phyloP scores from a whole-genome alignment of 768 basidiomycete species.

The Tremella mesenterica region DNA sequence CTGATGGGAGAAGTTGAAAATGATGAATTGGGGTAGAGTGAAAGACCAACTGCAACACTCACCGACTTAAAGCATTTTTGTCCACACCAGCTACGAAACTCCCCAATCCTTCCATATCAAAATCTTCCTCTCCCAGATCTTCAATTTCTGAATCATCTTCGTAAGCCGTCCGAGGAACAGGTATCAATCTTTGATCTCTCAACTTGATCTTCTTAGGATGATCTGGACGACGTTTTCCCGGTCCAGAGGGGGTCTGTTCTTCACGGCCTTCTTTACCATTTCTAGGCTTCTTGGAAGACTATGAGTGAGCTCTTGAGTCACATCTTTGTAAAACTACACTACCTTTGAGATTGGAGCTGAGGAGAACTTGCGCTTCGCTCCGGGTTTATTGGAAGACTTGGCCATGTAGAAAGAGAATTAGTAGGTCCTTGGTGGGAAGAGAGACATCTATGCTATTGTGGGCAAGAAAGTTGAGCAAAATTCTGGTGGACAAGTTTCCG shows the following conservation, averaged over 20 bases:
- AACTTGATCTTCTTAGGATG: conserved; percentile 42
- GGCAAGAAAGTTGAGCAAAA: no score
- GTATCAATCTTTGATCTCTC: conserved; percentile 40
- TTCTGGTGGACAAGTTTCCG: no score
- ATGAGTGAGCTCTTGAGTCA: no score
- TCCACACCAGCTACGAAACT: conserved; percentile 67
- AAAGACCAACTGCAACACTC: conserved; percentile 24
- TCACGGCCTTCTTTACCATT: no score
- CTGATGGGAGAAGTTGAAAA: no score
- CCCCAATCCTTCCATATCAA: conserved; percentile 58
- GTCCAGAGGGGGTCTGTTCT: conserved; percentile 24
- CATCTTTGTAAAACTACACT: no score
- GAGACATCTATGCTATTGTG: no score
- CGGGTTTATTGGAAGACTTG: no score
- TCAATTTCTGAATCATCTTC: conserved; percentile 60
- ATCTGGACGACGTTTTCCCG: conserved; percentile 32
- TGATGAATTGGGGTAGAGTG: neutral
- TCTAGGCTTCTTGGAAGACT: conserved; percentile 7
- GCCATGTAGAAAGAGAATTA: neutral
- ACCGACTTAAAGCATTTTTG: conserved; percentile 72
- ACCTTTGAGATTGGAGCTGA: conserved; percentile 3
- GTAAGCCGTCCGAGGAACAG: conserved; percentile 29
- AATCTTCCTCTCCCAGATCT: conserved; percentile 54
- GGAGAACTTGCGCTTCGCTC: conserved; percentile 5
- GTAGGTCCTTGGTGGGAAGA: neutral